A percentile compares a stretch with the other conserved stretches of the same genome.
These are phyloP conservation scores for Colletotrichum orbiculare DNA, from an alignment of 2,329 filamentous ascomycete species.

Conservation along the genomic window DNA sequence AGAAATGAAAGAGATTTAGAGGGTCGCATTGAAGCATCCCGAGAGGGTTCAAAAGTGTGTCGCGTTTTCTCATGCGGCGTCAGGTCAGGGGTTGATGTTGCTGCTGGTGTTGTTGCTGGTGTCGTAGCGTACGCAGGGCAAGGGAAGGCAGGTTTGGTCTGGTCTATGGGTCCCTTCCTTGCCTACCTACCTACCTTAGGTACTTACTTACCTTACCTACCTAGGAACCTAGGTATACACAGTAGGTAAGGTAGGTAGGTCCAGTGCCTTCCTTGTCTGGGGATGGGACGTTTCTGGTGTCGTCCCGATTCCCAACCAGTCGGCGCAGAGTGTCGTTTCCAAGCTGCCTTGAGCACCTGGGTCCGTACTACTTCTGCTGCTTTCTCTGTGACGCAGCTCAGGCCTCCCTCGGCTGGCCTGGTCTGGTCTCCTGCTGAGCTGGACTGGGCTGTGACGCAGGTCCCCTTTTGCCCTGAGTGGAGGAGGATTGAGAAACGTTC, in stretches of 20 bases:
- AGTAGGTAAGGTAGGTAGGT: background rate
- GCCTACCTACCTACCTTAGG: background rate
- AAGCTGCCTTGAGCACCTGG: too few species aligned
- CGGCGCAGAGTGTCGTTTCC: too few species aligned
- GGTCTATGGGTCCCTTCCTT: too few species aligned
- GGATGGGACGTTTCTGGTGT: too few species aligned
- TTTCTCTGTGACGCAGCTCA: too few species aligned
- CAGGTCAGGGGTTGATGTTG: too few species aligned
- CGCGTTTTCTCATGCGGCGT: slow-evolving; percentile 32
- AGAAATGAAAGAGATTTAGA: slow-evolving; percentile 8
- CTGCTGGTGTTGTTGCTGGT: too few species aligned
- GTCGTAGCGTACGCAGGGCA: background rate
- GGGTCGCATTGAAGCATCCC: slow-evolving; percentile 30
- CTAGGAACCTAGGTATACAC: background rate
- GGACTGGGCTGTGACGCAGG: slow-evolving; percentile 30
- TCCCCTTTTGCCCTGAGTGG: slow-evolving; percentile 33
- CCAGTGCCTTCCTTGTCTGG: too few species aligned
- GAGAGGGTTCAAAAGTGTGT: slow-evolving; percentile 36
- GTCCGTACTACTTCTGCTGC: too few species aligned
- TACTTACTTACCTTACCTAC: background rate
- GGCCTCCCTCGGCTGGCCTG: too few species aligned
- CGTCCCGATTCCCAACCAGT: too few species aligned
- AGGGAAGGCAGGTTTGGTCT: background rate
- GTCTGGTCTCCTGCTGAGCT: slow-evolving; percentile 2
- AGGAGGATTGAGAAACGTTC: slow-evolving; percentile 3